phyloP scores from a whole-genome alignment of 2,329 filamentous ascomycete genomes.

The Arthrobotrys entomopaga region DNA sequence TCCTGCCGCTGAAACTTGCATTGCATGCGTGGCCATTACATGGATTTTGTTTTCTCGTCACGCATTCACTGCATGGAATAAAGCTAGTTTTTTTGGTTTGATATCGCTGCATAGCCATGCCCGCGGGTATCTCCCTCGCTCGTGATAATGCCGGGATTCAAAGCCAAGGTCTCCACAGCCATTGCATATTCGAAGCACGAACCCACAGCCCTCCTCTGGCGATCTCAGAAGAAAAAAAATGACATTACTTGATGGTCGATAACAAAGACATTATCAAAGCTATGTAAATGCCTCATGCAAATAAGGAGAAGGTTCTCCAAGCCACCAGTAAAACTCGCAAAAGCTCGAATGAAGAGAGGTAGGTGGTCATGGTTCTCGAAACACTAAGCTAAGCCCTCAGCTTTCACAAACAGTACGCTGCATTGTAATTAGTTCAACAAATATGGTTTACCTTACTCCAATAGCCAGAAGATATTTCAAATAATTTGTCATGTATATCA shows the following conservation, averaged over 20 bases:
- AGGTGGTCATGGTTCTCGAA: neutral
- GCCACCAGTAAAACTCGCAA: neutral
- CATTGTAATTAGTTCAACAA: neutral
- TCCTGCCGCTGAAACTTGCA: too few relatives aligned
- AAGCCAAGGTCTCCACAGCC: neutral
- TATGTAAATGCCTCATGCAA: conserved; percentile 27
- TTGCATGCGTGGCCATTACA: too few relatives aligned
- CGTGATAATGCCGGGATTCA: conserved; percentile 1
- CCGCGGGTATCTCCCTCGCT: neutral
- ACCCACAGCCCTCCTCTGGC: conserved; percentile 4
- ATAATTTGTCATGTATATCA: conserved; percentile 17
- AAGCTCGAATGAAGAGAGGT: neutral
- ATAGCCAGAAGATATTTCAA: neutral
- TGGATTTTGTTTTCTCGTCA: too few relatives aligned
- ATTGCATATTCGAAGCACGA: neutral
- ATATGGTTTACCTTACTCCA: neutral
- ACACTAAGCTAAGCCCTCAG: neutral
- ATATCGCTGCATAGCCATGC: neutral
- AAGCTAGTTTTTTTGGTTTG: neutral
- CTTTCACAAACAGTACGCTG: neutral
- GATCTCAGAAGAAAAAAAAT: conserved; percentile 14
- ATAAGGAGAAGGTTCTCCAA: conserved; percentile 14
- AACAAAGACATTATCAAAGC: neutral
- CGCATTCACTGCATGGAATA: too few relatives aligned
- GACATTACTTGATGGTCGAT: neutral